Evolutionary conservation across 1,284 basidiomycete species (phyloP).

Genomic region (Irpex sp.): DNA sequence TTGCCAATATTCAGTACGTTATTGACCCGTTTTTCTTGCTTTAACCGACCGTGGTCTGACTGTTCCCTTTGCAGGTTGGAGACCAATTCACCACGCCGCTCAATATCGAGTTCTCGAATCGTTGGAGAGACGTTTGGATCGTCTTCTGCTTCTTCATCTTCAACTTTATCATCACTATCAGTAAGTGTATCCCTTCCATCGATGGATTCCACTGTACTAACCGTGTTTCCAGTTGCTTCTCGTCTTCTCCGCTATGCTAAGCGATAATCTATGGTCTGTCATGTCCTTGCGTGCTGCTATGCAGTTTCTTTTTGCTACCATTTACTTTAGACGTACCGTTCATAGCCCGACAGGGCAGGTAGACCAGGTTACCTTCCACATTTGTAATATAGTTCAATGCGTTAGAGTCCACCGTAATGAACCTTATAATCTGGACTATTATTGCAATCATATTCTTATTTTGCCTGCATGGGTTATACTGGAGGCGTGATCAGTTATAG

Average conservation of each 20-base stretch:
- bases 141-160: constrained; percentile 68
- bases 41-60: constrained; percentile 3
- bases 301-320: neutral
- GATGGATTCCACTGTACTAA: constrained; percentile 11
- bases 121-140: constrained; percentile 77
- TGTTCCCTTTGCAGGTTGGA: constrained; percentile 36
- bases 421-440: neutral
- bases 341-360: neutral
- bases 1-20: constrained; percentile 55
- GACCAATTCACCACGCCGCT: constrained; percentile 72
- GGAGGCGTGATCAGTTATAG: too few relatives aligned
- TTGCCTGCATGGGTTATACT: neutral
- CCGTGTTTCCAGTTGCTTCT: constrained; percentile 45
- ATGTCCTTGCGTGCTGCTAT: neutral
- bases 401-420: neutral
- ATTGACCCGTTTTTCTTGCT: neutral
- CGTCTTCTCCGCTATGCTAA: constrained; percentile 72
- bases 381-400: neutral
- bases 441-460: neutral
- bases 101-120: constrained; percentile 61
- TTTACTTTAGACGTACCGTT: neutral
- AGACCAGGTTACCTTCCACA: neutral
- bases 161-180: constrained; percentile 69
- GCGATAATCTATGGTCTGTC: constrained; percentile 35
- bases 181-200: constrained; percentile 33